A percentile compares a stretch with the other conserved stretches of the same genome.
Evolutionary conservation across 2,329 filamentous ascomycete genomes (phyloP).

Genomic region (Ascocoryne sarcoides): DNA sequence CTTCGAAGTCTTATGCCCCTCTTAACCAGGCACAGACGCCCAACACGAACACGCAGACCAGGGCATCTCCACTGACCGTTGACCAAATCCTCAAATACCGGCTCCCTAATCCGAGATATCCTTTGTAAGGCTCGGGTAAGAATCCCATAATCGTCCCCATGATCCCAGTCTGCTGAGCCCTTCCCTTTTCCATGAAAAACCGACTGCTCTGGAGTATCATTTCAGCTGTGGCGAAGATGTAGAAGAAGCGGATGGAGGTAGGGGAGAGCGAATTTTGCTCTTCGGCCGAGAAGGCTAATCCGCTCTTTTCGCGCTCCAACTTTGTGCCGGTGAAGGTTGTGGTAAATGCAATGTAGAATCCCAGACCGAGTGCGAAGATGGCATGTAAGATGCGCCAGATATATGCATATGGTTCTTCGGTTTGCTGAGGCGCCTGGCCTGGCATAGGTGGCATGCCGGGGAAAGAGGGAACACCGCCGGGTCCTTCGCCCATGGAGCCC

Average conservation of each 20-base stretch:
- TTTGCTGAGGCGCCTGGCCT: conserved; percentile 17
- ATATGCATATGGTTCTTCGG: conserved; percentile 37
- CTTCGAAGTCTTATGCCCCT: background rate
- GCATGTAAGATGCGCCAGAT: conserved; percentile 69
- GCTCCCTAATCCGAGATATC: conserved; percentile 51
- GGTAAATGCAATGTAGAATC: conserved; percentile 59
- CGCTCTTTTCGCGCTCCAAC: conserved; percentile 43
- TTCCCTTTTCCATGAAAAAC: conserved; percentile 58
- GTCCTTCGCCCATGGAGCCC: conserved; percentile 29
- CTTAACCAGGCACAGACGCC: conserved; percentile 31
- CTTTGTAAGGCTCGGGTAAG: conserved; percentile 54
- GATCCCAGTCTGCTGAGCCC: conserved; percentile 49
- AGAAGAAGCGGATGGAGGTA: conserved; percentile 54
- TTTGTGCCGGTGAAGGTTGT: conserved; percentile 62
- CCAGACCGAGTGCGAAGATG: conserved; percentile 59
- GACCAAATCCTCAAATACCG: conserved; percentile 63
- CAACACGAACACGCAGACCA: conserved; percentile 69
- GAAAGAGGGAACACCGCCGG: conserved; percentile 28
- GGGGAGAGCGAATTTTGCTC: conserved; percentile 26
- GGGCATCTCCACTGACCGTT: conserved; percentile 63
- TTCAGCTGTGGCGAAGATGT: conserved; percentile 72
- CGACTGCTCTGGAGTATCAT: conserved; percentile 61
- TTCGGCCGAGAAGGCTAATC: conserved; percentile 23
- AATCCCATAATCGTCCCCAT: conserved; percentile 55
- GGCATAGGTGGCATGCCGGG: conserved; percentile 36